Evolutionary conservation across 2,329 filamentous ascomycete genomes (phyloP).

Genomic region (Escovopsis sp.): DNA sequence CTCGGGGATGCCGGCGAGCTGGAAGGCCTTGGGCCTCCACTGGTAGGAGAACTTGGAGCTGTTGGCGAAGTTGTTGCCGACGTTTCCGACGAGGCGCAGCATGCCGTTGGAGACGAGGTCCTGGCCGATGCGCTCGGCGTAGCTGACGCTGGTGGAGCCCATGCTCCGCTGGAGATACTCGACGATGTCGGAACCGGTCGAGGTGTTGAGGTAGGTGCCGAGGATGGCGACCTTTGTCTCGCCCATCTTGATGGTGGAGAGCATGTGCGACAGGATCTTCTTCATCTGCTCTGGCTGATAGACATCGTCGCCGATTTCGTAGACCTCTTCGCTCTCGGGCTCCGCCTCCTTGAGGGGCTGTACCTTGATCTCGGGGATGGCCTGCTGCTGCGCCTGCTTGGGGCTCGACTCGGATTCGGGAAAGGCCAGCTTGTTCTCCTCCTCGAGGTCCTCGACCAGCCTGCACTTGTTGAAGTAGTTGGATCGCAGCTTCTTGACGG

Average conservation of each 20-base stretch:
- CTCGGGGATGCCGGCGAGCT: constrained; percentile 73
- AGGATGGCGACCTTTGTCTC: constrained; percentile 93
- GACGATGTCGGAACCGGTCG: constrained; percentile 80
- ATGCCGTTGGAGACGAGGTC: constrained; percentile 79
- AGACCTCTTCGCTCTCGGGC: constrained; percentile 57
- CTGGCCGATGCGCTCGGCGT: constrained; percentile 88
- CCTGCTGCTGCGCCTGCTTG: constrained; percentile 33
- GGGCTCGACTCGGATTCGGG: constrained; percentile 68
- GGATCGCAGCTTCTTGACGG: constrained; percentile 82
- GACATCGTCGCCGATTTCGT: constrained; percentile 80
- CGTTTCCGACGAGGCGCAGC: constrained; percentile 79
- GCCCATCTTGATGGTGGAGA: constrained; percentile 71
- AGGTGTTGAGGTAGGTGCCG: constrained; percentile 87
- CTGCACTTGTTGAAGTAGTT: constrained; percentile 99
- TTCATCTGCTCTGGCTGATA: constrained; percentile 80
- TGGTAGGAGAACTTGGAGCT: constrained; percentile 97
- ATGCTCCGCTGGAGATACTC: constrained; percentile 88
- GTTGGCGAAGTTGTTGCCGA: constrained; percentile 91
- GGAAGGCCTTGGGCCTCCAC: constrained; percentile 86
- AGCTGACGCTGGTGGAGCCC: constrained; percentile 68
- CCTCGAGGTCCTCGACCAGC: constrained; percentile 86
- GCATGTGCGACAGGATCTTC: constrained; percentile 73
- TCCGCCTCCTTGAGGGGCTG: constrained; percentile 49
- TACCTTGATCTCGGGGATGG: constrained; percentile 78
- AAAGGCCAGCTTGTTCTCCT: constrained; percentile 97